Percentiles rank a stretch among this genome's conserved stretches.
Evolutionary conservation across 1,284 basidiomycete genomes (phyloP).

Genomic region (Cryptococcus jaspeensis): DNA sequence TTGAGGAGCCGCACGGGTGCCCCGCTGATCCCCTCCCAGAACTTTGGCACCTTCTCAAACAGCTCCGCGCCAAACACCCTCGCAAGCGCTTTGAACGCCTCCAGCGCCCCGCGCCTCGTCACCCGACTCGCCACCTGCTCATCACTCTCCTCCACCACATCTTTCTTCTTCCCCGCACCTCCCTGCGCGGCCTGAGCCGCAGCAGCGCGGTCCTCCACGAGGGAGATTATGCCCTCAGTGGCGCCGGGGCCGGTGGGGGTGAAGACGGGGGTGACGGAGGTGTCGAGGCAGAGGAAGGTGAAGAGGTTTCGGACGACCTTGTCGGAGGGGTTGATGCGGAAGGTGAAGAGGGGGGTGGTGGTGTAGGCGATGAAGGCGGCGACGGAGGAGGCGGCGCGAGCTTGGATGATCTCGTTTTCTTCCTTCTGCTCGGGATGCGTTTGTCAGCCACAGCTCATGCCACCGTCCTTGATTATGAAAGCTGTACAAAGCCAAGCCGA

Average conservation of each 20-base stretch:
- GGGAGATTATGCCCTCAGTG: conserved; percentile 74
- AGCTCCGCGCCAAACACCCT: conserved; percentile 71
- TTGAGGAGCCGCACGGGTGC: conserved; percentile 68
- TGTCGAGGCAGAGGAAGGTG: conserved; percentile 93
- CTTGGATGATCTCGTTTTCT: conserved; percentile 84
- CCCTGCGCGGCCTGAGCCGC: conserved; percentile 22
- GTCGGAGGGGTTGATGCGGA: conserved; percentile 63
- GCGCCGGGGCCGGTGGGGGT: conserved; percentile 53
- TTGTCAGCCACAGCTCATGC: background rate
- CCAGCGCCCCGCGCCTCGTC: conserved; percentile 74
- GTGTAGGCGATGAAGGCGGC: conserved; percentile 87
- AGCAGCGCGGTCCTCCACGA: conserved; percentile 55
- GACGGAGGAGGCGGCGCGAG: conserved; percentile 82
- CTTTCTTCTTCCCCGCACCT: conserved; percentile 55
- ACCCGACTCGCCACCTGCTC: conserved; percentile 57
- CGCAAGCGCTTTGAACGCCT: conserved; percentile 79
- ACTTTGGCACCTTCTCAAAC: conserved; percentile 76
- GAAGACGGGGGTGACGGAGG: conserved; percentile 85
- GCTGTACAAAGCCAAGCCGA: background rate
- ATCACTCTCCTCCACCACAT: conserved; percentile 49
- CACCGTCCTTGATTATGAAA: conserved; percentile 1
- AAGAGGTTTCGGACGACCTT: conserved; percentile 98
- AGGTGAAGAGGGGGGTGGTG: conserved; percentile 62
- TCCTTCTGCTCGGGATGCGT: conserved; percentile 64
- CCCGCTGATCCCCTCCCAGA: conserved; percentile 90